Evolutionary conservation across 345 rosid species (phyloP).

Genomic region (Hevea brasiliensis): DNA sequence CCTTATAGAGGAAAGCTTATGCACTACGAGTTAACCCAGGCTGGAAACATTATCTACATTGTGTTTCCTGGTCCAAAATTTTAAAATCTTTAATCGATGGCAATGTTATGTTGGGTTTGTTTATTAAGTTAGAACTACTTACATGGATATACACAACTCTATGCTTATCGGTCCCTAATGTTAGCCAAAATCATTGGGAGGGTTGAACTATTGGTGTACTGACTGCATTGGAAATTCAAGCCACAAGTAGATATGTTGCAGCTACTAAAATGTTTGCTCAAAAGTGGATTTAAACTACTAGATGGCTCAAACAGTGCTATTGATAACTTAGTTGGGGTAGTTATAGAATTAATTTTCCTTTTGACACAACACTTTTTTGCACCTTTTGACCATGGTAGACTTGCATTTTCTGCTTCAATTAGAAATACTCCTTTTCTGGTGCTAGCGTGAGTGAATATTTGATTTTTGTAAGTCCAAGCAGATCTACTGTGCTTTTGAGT

Average conservation of each 20-base stretch:
- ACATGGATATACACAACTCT: too few species aligned
- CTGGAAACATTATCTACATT: background rate
- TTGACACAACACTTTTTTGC: background rate
- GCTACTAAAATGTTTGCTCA: background rate
- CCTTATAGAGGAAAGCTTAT: background rate
- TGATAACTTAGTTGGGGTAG: background rate
- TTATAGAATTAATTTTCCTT: background rate
- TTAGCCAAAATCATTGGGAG: background rate
- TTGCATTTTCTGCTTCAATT: background rate
- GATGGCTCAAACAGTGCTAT: background rate
- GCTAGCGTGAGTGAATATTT: background rate
- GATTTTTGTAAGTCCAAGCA: background rate
- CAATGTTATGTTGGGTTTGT: background rate
- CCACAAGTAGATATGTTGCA: background rate
- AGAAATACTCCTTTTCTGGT: background rate
- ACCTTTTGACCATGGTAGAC: background rate
- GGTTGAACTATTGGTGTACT: constrained; percentile 2
- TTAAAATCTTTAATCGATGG: background rate
- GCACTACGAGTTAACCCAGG: background rate
- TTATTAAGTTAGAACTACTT: background rate
- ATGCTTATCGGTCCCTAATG: background rate
- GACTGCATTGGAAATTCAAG: background rate
- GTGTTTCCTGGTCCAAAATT: background rate
- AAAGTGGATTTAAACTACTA: background rate
- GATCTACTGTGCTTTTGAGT: background rate